A percentile compares a stretch with the other conserved stretches of the same genome.
phyloP scores from a whole-genome alignment of 805 yeast species.

The Candida xyloterini region DNA sequence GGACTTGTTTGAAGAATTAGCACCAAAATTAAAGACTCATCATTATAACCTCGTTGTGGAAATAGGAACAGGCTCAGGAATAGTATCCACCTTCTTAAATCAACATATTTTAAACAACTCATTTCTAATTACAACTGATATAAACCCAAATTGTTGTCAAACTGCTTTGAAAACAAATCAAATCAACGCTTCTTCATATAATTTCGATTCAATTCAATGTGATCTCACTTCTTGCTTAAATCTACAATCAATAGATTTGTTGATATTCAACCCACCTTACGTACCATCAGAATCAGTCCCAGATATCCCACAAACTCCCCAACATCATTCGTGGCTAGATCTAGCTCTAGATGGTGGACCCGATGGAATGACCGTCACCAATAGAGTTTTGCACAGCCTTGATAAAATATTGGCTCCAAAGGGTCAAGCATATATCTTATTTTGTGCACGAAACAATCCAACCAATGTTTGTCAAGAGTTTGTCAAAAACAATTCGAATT shows the following conservation, averaged over 20 bases:
- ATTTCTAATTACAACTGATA: conserved; percentile 66
- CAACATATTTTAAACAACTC: conserved; percentile 52
- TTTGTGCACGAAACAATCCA: conserved; percentile 90
- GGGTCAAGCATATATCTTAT: conserved; percentile 85
- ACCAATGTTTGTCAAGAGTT: conserved; percentile 50
- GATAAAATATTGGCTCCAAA: conserved; percentile 46
- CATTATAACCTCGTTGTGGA: conserved; percentile 63
- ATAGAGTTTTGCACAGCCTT: conserved; percentile 54
- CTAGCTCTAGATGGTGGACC: conserved; percentile 86
- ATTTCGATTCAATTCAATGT: conserved; percentile 52
- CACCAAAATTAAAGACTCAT: conserved; percentile 29
- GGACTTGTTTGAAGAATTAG: conserved; percentile 72
- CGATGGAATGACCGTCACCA: conserved; percentile 87
- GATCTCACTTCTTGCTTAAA: conserved; percentile 53
- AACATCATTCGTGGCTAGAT: conserved; percentile 68
- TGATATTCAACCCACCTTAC: conserved; percentile 94
- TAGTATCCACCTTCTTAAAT: conserved; percentile 75
- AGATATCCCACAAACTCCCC: conserved; percentile 40
- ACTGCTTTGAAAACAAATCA: conserved; percentile 44
- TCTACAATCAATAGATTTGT: conserved; percentile 53
- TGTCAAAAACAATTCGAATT: conserved; percentile 33
- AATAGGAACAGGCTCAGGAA: conserved; percentile 90
- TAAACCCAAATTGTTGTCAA: conserved; percentile 74
- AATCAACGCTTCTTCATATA: conserved; percentile 20
- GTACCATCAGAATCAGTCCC: conserved; percentile 88